These are phyloP conservation scores for Colletotrichum plurivorum DNA, from an alignment of 2,329 filamentous ascomycete genomes.

Conservation along the genomic window DNA sequence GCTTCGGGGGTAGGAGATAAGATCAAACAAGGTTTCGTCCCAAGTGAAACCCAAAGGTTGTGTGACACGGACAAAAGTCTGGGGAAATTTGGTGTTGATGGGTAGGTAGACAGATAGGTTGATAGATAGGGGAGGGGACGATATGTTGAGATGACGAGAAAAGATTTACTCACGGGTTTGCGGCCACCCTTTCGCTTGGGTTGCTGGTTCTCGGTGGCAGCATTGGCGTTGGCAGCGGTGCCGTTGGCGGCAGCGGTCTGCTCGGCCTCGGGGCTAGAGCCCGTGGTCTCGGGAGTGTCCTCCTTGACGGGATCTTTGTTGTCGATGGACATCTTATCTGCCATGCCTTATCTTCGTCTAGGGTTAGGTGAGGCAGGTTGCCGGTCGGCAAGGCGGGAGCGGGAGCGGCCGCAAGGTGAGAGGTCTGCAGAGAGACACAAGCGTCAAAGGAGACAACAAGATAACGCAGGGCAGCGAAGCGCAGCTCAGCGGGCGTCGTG, in stretches of 20 bases:
- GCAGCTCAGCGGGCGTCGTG: conserved; percentile 46
- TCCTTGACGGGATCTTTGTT: conserved; percentile 70
- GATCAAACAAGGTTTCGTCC: conserved; percentile 33
- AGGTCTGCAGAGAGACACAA: neutral
- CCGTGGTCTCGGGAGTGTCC: conserved; percentile 73
- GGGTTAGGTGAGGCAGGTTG: conserved; percentile 47
- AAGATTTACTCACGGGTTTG: conserved; percentile 86
- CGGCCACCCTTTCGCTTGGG: conserved; percentile 98
- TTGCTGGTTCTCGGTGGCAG: conserved; percentile 68
- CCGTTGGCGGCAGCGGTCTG: conserved; percentile 50
- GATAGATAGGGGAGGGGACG: neutral
- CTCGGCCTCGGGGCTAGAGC: conserved; percentile 73
- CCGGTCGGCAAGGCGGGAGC: conserved; percentile 44
- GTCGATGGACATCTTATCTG: conserved; percentile 78
- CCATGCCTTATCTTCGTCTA: conserved; percentile 64
- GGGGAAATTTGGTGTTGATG: conserved; percentile 35
- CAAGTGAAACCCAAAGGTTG: conserved; percentile 23
- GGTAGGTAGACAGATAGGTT: neutral
- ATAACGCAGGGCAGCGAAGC: conserved; percentile 5
- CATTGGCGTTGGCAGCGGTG: conserved; percentile 47
- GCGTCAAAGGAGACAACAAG: conserved; percentile 44
- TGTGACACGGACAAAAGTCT: conserved; percentile 31
- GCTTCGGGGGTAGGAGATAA: conserved; percentile 39
- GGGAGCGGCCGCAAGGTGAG: conserved; percentile 52
- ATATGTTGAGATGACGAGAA: conserved; percentile 41